Base-by-base conservation (phyloP, 306 rosid species). In the Spatholobus suberectus region DNA sequence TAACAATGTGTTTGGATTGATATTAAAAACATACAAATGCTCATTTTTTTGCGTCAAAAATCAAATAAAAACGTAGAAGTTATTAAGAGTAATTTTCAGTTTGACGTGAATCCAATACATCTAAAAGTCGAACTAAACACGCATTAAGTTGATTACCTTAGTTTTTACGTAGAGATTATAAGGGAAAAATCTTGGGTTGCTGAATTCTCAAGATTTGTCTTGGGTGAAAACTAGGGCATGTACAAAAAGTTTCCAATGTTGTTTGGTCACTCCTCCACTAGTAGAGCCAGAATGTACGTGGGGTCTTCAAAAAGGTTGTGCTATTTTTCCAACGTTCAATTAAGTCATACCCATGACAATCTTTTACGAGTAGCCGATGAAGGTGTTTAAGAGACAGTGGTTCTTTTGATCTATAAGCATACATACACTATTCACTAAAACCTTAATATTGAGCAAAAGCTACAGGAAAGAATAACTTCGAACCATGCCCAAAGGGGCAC, bases 271-370 rank as follows among this genome's bases (percentile, higher is more conserved):
- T 57, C 12, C 55, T 57, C 70, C 79, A 14, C 69, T 52, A 18
- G 32, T 1, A 67, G 47, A 65, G 44, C 7, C 43, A 72, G 37
- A 49, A 72, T 27, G 63, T n/a, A n/a, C n/a, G n/a, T 20, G 37
- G 77, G 63, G 49, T 5, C 8, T 18, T 35, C 44, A 21, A 52
- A 75, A 58, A 40, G 80, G 27, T 44, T 43, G 81, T 76, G 80
- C 14, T 29, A 27, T 27, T 57, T 32, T 21, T 77, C 37, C 52
- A 8, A 40, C 10, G 23, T 55, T 75, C 69, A 54, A 29, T 32
- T 55, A 35, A 26, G 13, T 55, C 34, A 40, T 4, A 15, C 62
- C 55, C 46, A 55, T 75, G 14, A 32, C 74, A 58, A 72, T 4
- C 17, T 35, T 24, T 23, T 27, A 12, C 1, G 57, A 65, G 62